A percentile compares a stretch with the other conserved stretches of the same genome.
phyloP scores from a whole-genome alignment of 805 yeast species.

The Clavispora santaluciae region DNA sequence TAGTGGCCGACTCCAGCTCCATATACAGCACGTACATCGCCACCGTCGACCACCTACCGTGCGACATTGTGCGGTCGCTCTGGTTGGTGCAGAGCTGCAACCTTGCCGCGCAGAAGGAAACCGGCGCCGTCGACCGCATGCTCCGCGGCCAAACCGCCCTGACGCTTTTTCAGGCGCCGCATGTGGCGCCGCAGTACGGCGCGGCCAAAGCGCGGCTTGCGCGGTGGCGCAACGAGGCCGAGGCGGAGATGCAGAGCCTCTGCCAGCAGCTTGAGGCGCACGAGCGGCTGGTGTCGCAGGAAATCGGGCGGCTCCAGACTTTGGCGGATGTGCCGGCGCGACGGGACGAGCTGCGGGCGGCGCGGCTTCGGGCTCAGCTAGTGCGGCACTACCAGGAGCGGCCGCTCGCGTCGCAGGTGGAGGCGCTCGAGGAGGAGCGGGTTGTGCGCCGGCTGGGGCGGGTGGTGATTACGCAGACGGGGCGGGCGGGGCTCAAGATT shows the following conservation, averaged over 20 bases:
- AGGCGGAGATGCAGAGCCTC: conserved; percentile 17
- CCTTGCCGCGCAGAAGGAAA: conserved; percentile 20
- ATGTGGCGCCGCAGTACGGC: background rate
- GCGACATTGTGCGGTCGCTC: conserved; percentile 38
- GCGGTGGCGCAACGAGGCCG: conserved; percentile 9
- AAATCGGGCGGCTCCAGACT: conserved; percentile 21
- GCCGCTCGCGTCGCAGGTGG: conserved; percentile 35
- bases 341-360: conserved; percentile 5
- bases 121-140: conserved; percentile 16
- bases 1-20: conserved; percentile 23
- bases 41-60: conserved; percentile 41
- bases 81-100: conserved; percentile 40
- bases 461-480: conserved; percentile 10
- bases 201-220: conserved; percentile 2
- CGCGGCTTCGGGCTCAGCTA: conserved; percentile 25
- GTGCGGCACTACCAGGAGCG: conserved; percentile 28
- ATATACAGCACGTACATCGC: conserved; percentile 35
- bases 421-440: conserved; percentile 27
- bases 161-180: background rate
- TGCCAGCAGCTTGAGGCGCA: conserved; percentile 30
- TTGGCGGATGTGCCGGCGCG: conserved; percentile 9
- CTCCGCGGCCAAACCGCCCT: conserved; percentile 5
- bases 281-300: conserved; percentile 19
- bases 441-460: conserved; percentile 11
- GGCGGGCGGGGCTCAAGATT: conserved; percentile 11